Percentiles rank a stretch among this genome's conserved stretches.
These are phyloP conservation scores for Amanita brunnescens DNA, from an alignment of 768 basidiomycete genomes.

Conservation along the genomic window DNA sequence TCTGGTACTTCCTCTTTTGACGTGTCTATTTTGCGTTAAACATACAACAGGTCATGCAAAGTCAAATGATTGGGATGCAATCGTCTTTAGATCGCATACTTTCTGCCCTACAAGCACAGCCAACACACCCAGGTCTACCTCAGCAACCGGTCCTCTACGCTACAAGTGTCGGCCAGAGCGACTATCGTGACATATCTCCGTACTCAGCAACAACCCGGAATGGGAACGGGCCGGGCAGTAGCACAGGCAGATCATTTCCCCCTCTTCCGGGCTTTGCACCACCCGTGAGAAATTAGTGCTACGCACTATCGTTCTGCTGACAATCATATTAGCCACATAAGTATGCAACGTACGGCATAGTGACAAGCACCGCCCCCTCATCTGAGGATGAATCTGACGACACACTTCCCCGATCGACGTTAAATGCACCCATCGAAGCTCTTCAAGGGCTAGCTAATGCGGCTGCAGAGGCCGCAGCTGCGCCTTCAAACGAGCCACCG, in stretches of 20 bases:
- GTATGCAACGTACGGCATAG: slow-evolving; percentile 86
- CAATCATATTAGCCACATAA: slow-evolving; percentile 58
- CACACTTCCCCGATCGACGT: slow-evolving; percentile 69
- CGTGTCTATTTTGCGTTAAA: slow-evolving; percentile 1
- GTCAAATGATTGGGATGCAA: slow-evolving; percentile 93
- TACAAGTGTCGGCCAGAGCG: slow-evolving; percentile 20
- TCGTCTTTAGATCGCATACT: slow-evolving; percentile 81
- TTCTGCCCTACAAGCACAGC: slow-evolving; percentile 47
- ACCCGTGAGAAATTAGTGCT: slow-evolving; percentile 45
- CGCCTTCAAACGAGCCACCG: slow-evolving; percentile 54
- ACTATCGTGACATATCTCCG: slow-evolving; percentile 22
- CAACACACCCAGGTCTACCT: slow-evolving; percentile 21
- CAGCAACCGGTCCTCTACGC: slow-evolving; percentile 28
- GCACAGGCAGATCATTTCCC: slow-evolving; percentile 49
- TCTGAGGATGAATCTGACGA: slow-evolving; percentile 92
- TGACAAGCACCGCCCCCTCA: slow-evolving; percentile 74
- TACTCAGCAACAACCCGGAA: slow-evolving; percentile 29
- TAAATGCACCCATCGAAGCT: slow-evolving; percentile 92
- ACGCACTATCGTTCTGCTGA: slow-evolving; percentile 11
- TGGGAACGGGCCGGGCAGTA: slow-evolving; percentile 28
- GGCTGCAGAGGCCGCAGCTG: slow-evolving; percentile 87
- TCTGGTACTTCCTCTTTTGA: slow-evolving; percentile 37
- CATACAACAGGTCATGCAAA: slow-evolving; percentile 67
- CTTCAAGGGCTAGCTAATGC: slow-evolving; percentile 92
- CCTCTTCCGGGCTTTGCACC: slow-evolving; percentile 89